A percentile compares a stretch with the other conserved stretches of the same genome.
Conservation (phyloP, 1,284 basidiomycete species). For the Ustilago lituana region DNA sequence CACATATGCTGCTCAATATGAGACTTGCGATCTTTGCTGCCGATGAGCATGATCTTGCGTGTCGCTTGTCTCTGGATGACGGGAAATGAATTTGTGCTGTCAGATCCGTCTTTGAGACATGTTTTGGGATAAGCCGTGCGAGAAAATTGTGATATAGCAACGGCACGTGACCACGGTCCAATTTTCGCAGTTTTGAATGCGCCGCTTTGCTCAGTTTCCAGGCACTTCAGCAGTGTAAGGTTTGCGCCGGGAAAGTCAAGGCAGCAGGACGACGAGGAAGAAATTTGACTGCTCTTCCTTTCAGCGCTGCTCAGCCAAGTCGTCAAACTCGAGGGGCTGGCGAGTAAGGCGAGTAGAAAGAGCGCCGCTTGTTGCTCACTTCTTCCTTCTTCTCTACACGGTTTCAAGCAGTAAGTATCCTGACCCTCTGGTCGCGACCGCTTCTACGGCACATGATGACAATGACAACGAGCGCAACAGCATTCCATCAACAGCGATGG, state of each 20-base stretch:
- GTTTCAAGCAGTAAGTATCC: constrained; percentile 51
- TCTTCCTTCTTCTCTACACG: constrained; percentile 38
- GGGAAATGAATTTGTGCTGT: too few species aligned
- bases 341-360: neutral
- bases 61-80: too few species aligned
- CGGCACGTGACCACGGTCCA: constrained; percentile 32
- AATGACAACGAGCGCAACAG: too few species aligned
- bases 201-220: neutral
- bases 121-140: too few species aligned
- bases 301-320: neutral
- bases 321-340: neutral
- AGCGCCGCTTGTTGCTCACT: constrained; percentile 11
- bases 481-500: too few species aligned
- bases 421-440: constrained; percentile 11
- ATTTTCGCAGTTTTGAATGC: constrained; percentile 14
- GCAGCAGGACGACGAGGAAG: constrained; percentile 10
- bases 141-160: neutral
- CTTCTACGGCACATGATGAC: too few species aligned
- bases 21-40: too few species aligned
- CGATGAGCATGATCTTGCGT: too few species aligned
- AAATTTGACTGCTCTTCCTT: constrained; percentile 30
- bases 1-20: too few species aligned
- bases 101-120: too few species aligned
- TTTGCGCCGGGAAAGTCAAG: neutral
- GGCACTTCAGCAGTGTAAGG: constrained; percentile 13